Conservation (phyloP, 352 stramenopile genomes). For the Globisporangium perplexum region DNA sequence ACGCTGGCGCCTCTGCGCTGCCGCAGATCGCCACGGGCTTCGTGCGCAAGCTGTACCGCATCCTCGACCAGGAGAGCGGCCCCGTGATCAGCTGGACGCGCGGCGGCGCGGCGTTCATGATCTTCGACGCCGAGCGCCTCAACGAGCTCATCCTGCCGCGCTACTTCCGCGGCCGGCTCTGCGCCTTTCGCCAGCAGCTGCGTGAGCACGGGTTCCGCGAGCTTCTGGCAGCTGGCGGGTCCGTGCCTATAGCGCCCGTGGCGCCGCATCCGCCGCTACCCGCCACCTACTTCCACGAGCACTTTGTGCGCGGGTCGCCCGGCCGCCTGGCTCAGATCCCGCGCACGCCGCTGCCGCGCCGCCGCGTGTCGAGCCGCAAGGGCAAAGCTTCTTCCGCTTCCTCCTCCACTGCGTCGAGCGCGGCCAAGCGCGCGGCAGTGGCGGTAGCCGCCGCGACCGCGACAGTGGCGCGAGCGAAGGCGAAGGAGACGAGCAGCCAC, state of each 20-base stretch:
- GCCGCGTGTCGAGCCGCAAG: conserved; percentile 20
- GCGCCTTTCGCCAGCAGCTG: conserved; percentile 63
- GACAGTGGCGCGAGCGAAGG: no score
- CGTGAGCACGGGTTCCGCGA: conserved; percentile 55
- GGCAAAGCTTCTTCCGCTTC: conserved; percentile 4
- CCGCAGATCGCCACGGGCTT: conserved; percentile 58
- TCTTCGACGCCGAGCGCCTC: conserved; percentile 42
- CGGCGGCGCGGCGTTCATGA: conserved; percentile 42
- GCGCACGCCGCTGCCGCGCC: conserved; percentile 29
- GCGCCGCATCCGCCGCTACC: conserved; percentile 1
- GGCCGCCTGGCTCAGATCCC: conserved; percentile 30
- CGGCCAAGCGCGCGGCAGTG: not conserved
- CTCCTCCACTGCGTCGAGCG: not conserved
- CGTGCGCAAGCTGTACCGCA: conserved; percentile 71
- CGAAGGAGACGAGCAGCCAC: conserved; percentile 14
- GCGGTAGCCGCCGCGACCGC: not conserved
- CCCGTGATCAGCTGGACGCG: conserved; percentile 55
- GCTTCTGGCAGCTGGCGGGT: conserved; percentile 7
- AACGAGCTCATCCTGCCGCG: conserved; percentile 43
- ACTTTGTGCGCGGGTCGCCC: conserved; percentile 43
- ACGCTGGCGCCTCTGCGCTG: not conserved
- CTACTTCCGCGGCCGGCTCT: conserved; percentile 63
- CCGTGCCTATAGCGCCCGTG: conserved; percentile 5
- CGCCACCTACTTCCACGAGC: conserved; percentile 28
- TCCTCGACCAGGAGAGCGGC: conserved; percentile 52